Conservation (phyloP, 768 basidiomycete genomes). For the Kwoniella heveanensis region DNA sequence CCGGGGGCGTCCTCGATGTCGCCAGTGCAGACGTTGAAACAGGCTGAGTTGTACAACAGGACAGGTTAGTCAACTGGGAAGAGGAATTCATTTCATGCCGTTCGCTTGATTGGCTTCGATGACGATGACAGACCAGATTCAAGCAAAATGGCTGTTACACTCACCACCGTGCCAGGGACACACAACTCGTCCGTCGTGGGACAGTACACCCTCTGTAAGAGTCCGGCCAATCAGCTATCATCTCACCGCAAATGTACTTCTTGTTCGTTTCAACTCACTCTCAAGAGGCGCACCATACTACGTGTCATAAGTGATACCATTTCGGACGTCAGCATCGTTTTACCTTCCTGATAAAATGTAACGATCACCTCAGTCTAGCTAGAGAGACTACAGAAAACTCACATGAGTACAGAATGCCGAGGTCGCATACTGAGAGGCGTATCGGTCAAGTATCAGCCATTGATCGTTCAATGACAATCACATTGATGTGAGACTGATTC, state of each 20-base stretch:
- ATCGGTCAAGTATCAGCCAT: slow-evolving; percentile 51
- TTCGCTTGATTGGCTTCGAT: no score
- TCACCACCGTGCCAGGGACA: slow-evolving; percentile 89
- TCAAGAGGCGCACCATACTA: slow-evolving; percentile 79
- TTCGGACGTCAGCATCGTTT: background rate
- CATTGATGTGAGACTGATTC: background rate
- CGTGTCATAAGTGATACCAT: background rate
- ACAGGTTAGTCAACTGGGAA: no score
- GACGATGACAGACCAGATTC: no score
- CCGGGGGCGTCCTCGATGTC: slow-evolving; percentile 80
- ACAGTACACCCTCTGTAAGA: slow-evolving; percentile 67
- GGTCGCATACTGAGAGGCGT: slow-evolving; percentile 58
- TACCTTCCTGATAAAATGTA: no score
- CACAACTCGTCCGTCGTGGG: slow-evolving; percentile 74
- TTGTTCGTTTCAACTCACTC: slow-evolving; percentile 55
- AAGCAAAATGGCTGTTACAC: slow-evolving; percentile 8
- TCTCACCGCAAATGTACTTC: background rate
- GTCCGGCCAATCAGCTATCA: background rate
- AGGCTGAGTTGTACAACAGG: slow-evolving; percentile 61
- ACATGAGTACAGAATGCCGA: slow-evolving; percentile 82
- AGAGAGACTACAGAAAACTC: no score
- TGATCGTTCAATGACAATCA: background rate
- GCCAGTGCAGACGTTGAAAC: slow-evolving; percentile 76
- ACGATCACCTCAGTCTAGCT: no score
- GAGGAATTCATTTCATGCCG: no score